phyloP scores from a whole-genome alignment of 148 eudicot genomes.

The Rhododendron kiyosumense region DNA sequence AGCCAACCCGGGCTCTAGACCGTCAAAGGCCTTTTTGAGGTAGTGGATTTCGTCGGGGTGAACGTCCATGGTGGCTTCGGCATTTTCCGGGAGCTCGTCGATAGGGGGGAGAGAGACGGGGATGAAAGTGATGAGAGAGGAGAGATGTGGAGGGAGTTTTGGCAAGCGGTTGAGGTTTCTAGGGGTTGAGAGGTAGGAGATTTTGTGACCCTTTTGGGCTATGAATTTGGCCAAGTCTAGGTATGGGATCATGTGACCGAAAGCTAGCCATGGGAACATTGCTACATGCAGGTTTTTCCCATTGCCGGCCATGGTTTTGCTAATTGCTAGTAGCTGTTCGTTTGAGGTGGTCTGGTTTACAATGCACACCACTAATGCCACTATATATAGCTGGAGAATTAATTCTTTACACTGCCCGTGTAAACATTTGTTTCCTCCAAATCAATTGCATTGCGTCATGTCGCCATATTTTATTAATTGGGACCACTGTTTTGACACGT shows the following conservation, averaged over 20 bases:
- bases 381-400: too few species aligned
- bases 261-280: constrained; percentile 31
- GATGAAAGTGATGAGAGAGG: constrained; percentile 9
- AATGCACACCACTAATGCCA: too few species aligned
- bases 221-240: constrained; percentile 22
- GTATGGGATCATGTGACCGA: constrained; percentile 29
- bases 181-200: constrained; percentile 33
- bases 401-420: too few species aligned
- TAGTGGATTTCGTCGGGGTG: constrained; percentile 10
- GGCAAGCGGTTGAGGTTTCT: constrained; percentile 35
- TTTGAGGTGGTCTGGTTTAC: constrained; percentile 3
- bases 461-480: too few species aligned
- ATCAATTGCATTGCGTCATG: too few species aligned
- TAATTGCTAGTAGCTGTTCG: neutral
- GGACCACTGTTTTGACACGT: too few species aligned
- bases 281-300: constrained; percentile 14
- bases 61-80: constrained; percentile 30
- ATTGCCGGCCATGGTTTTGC: neutral
- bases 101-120: constrained; percentile 17
- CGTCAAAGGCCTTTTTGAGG: constrained; percentile 30
- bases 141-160: constrained; percentile 17
- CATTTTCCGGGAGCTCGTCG: constrained; percentile 16
- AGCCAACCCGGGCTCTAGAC: constrained; percentile 14
- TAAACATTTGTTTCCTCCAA: too few species aligned
- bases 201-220: constrained; percentile 25